phyloP scores from a whole-genome alignment of 805 yeast genomes.

The Candida xiaguanensis region DNA sequence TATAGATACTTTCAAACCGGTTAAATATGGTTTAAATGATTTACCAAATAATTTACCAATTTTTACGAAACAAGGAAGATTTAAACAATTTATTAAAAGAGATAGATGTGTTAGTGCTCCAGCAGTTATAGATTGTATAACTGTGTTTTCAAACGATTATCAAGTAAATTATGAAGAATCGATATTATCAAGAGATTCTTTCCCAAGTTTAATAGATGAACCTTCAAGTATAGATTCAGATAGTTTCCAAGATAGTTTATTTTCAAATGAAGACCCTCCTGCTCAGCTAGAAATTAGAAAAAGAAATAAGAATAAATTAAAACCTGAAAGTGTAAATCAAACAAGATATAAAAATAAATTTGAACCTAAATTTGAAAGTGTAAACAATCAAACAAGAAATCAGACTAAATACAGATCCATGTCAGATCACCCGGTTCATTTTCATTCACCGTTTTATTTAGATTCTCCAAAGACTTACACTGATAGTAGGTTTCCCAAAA shows the following conservation, averaged over 20 bases:
- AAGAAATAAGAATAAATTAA: not conserved
- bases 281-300: not conserved
- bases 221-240: constrained; percentile 7
- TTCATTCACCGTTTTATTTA: no score
- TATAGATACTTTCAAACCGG: constrained; percentile 25
- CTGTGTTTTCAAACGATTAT: not conserved
- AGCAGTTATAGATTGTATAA: not conserved
- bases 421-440: no score
- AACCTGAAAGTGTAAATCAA: no score
- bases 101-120: constrained; percentile 7
- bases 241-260: constrained; percentile 12
- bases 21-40: constrained; percentile 20
- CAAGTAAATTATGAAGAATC: not conserved
- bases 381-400: no score
- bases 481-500: constrained; percentile 7
- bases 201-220: no score
- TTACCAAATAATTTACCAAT: constrained; percentile 27
- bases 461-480: constrained; percentile 23
- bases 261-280: constrained; percentile 1
- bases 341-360: no score
- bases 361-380: no score
- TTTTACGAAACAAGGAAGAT: constrained; percentile 17
- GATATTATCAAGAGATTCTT: not conserved
- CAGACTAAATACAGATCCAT: no score
- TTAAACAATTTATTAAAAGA: constrained; percentile 15